These are phyloP conservation scores for Penicillium hesseltinei DNA, from an alignment of 2,329 filamentous ascomycete genomes.

Conservation along the genomic window DNA sequence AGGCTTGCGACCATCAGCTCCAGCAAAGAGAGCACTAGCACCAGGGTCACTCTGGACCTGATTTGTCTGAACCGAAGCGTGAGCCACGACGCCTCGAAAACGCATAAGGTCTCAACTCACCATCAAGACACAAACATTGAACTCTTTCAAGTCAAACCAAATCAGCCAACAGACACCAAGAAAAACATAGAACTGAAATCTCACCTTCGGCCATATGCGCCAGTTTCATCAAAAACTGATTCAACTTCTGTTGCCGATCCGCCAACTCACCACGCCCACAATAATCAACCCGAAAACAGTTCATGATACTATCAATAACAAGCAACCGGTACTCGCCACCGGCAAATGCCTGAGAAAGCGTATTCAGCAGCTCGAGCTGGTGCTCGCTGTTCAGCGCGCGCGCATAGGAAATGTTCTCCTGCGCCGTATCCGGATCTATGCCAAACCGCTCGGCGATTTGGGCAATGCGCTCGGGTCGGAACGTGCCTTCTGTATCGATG, in stretches of 20 bases:
- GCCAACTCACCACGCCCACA: conserved; percentile 65
- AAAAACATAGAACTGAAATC: not conserved
- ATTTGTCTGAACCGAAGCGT: conserved; percentile 53
- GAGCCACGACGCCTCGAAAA: conserved; percentile 1
- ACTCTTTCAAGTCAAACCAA: conserved; percentile 49
- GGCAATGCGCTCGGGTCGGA: conserved; percentile 64
- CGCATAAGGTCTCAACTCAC: conserved; percentile 34
- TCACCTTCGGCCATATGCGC: conserved; percentile 63
- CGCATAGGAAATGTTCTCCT: conserved; percentile 67
- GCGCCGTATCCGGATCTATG: conserved; percentile 57
- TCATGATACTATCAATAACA: conserved; percentile 69
- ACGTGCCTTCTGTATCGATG: conserved; percentile 66
- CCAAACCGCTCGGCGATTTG: conserved; percentile 67
- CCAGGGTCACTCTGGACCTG: conserved; percentile 71
- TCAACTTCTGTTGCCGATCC: conserved; percentile 67
- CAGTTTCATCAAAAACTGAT: conserved; percentile 62
- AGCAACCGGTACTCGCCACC: conserved; percentile 64
- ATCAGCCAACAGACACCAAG: conserved; percentile 6
- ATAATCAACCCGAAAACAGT: conserved; percentile 67
- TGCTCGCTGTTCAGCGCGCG: conserved; percentile 66
- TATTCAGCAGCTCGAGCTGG: conserved; percentile 63
- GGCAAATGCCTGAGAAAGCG: conserved; percentile 60
- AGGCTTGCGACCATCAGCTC: conserved; percentile 66
- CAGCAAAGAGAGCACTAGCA: conserved; percentile 65
- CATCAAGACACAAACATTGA: conserved; percentile 65